Conservation (phyloP, 768 basidiomycete genomes). For the Collybia nuda region DNA sequence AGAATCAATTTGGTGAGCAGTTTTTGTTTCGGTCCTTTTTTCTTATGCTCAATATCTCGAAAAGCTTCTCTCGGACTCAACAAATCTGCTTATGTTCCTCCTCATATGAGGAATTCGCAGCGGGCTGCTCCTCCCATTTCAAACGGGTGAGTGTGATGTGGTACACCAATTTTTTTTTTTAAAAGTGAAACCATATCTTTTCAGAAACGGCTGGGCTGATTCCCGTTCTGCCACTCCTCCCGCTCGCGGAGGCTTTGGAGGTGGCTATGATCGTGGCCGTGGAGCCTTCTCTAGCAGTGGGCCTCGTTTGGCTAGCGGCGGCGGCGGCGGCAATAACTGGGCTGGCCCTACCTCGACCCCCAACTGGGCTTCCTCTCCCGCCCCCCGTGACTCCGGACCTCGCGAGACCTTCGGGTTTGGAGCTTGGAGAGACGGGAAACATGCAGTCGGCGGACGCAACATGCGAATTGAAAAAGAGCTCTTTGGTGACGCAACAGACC, state of each 20-base stretch:
- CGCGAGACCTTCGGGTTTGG: slow-evolving; percentile 67
- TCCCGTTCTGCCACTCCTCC: slow-evolving; percentile 68
- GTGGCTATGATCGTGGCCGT: slow-evolving; percentile 40
- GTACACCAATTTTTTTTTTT: slow-evolving; percentile 8
- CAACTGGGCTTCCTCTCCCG: slow-evolving; percentile 31
- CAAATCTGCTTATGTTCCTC: slow-evolving; percentile 86
- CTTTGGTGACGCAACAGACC: slow-evolving; percentile 85
- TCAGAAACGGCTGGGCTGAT: slow-evolving; percentile 71
- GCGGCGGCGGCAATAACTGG: slow-evolving; percentile 47
- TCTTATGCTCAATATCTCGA: too few species aligned
- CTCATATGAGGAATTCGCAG: slow-evolving; percentile 84
- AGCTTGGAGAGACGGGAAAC: slow-evolving; percentile 86
- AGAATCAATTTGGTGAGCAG: slow-evolving; percentile 70
- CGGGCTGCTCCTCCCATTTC: slow-evolving; percentile 72
- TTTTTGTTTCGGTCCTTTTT: slow-evolving; percentile 10
- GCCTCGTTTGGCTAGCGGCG: slow-evolving; percentile 38
- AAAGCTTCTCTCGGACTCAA: slow-evolving; percentile 76
- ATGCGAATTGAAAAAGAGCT: slow-evolving; percentile 93
- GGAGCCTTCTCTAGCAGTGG: slow-evolving; percentile 34
- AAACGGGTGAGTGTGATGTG: slow-evolving; percentile 48
- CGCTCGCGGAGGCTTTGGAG: slow-evolving; percentile 43
- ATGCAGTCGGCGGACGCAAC: slow-evolving; percentile 83
- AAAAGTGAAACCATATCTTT: slow-evolving; percentile 11
- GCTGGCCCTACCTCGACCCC: slow-evolving; percentile 29
- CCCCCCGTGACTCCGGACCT: slow-evolving; percentile 36